Conservation (phyloP, 345 rosid genomes). For the Psidium guajava region DNA sequence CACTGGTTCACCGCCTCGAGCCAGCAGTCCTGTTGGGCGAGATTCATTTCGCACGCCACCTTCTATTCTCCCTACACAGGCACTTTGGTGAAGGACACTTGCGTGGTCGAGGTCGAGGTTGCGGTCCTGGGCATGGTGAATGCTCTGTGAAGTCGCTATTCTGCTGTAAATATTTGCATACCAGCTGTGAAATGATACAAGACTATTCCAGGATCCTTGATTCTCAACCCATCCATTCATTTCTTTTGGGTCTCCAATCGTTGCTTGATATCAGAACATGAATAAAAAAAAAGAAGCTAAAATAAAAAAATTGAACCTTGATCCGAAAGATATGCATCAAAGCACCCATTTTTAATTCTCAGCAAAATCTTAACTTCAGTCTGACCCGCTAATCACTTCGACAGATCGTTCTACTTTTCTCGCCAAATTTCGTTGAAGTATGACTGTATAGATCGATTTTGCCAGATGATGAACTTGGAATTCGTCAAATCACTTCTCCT, state of each 20-base stretch:
- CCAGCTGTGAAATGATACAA: not conserved
- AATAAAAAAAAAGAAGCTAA: too few species aligned
- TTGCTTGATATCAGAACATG: not conserved
- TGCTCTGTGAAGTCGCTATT: not conserved
- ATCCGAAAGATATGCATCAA: not conserved
- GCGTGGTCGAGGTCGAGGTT: slow-evolving; percentile 30
- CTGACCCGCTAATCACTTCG: fast-evolving
- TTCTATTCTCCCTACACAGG: slow-evolving; percentile 4
- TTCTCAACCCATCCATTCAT: too few species aligned
- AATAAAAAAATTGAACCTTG: not conserved
- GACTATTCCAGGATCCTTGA: not conserved
- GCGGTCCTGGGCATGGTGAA: slow-evolving; percentile 12
- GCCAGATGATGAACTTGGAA: not conserved
- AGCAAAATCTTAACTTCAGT: not conserved
- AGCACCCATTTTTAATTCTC: not conserved
- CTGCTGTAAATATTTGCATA: not conserved
- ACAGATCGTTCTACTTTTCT: not conserved
- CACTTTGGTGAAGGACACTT: slow-evolving; percentile 9
- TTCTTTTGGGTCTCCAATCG: too few species aligned
- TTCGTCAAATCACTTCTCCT: not conserved
- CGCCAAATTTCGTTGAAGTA: not conserved
- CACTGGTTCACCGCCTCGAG: slow-evolving; percentile 21
- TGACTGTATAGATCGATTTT: not conserved
- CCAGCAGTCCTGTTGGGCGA: slow-evolving; percentile 13
- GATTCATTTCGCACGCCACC: slow-evolving; percentile 7